Base-by-base conservation (phyloP, 805 yeast species). In the Myxozyma mucilagina region DNA sequence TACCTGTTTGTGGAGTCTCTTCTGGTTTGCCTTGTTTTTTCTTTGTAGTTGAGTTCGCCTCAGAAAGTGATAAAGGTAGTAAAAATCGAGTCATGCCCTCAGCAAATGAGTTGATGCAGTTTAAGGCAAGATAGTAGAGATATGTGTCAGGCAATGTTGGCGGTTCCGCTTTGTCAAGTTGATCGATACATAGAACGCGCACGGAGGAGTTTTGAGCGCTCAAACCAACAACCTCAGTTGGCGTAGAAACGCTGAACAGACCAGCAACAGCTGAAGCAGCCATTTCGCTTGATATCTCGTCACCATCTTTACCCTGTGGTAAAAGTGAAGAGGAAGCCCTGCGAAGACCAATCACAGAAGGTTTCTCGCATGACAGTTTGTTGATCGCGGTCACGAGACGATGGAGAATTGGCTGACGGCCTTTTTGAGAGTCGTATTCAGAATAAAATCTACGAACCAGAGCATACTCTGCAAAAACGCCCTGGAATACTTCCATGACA, bases 121-220 rank as follows among this genome's bases (percentile, higher is more conserved):
- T 77, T 52, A 85, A 75, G 0, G 88, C 79, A 38, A 93, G 77
- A 70, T 78, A 82, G 53, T 83, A 76, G 1, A 84, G 72, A 60
- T 94, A 92, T 0, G 87, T 80, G 5, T 77, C 77, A 1, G 94
- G 89, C 1, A 80, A 75, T 0, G 77, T 69, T 0, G 97, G 97
- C 0, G 97, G 86, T 32, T 89, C 96, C 0, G 76, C 67, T 69
- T 91, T 91, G 70, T 93, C 98, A 29, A 94, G 78, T 56, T 86
- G 82, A 58, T 93, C 97, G 35, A 92, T 77, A 59, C 84, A 80
- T 13, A 84, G 75, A 0, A 86, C 78, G 66, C 67, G 56, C 4
- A 63, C 62, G 2, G 67, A 61, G 11, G 67, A 63, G 11, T 61
- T 50, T 41, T 61, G 67, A 24, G 57, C 47, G 14, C 66, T 61